phyloP scores from a whole-genome alignment of 176 grass and related monocot genomes.

The Juncus effusus region DNA sequence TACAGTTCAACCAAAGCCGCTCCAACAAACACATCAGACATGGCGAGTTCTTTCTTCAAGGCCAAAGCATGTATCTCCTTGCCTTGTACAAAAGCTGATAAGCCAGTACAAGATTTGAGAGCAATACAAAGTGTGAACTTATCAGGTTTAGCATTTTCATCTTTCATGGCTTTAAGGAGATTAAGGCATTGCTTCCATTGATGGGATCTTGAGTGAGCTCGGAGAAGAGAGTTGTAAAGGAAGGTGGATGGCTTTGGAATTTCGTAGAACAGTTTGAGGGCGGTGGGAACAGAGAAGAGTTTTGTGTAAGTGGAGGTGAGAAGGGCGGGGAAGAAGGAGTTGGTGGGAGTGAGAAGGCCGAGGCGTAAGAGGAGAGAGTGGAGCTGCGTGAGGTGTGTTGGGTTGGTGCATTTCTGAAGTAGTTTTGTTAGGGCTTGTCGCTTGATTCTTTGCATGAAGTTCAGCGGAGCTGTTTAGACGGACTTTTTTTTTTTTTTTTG shows the following conservation, averaged over 20 bases:
- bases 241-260: slow-evolving; percentile 36
- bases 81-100: slow-evolving; percentile 39
- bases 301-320: slow-evolving; percentile 23
- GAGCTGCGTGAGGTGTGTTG: slow-evolving; percentile 12
- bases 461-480: no score
- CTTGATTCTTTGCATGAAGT: no score
- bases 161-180: slow-evolving; percentile 28
- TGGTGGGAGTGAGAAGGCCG: slow-evolving; percentile 31
- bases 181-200: slow-evolving; percentile 37
- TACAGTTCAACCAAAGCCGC: slow-evolving; percentile 59
- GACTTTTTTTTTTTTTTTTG: no score
- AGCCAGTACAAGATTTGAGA: slow-evolving; percentile 42
- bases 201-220: slow-evolving; percentile 37
- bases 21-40: slow-evolving; percentile 50
- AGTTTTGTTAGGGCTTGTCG: no score
- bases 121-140: slow-evolving; percentile 42
- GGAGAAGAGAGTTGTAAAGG: slow-evolving; percentile 62
- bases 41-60: slow-evolving; percentile 24
- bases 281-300: slow-evolving; percentile 2
- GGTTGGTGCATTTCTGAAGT: no score
- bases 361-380: slow-evolving; percentile 44
- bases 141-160: slow-evolving; percentile 23
- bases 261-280: slow-evolving; percentile 61
- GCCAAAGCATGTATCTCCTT: slow-evolving; percentile 41
- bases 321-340: slow-evolving; percentile 21